phyloP scores from a whole-genome alignment of 257 asterid genomes.

The Mentha longifolia region DNA sequence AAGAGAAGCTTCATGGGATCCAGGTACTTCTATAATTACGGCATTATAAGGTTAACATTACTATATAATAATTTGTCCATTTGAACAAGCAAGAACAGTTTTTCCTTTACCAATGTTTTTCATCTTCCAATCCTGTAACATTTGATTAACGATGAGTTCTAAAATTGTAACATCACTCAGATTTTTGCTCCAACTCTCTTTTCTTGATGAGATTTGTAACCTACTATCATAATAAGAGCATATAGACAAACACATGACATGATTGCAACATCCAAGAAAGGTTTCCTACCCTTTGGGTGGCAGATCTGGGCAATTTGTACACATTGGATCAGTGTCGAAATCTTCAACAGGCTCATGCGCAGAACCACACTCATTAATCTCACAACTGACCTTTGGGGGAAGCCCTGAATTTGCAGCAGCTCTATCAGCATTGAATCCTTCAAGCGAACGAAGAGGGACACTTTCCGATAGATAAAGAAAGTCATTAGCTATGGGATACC shows the following conservation, averaged over 20 bases:
- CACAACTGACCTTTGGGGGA: conserved; percentile 37
- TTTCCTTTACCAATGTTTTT: too few species aligned
- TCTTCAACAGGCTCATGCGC: conserved; percentile 46
- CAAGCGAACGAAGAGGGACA: conserved; percentile 48
- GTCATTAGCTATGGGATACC: conserved; percentile 97
- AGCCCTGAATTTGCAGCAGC: conserved; percentile 51
- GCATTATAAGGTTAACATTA: too few species aligned
- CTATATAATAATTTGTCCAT: too few species aligned
- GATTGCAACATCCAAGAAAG: conserved; percentile 5
- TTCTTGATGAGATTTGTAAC: neutral
- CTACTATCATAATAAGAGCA: neutral
- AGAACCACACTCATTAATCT: conserved; percentile 39
- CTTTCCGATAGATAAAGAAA: conserved; percentile 65
- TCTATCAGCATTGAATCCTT: conserved; percentile 59
- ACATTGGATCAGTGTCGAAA: conserved; percentile 81
- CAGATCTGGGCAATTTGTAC: conserved; percentile 89
- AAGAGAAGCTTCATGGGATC: too few species aligned
- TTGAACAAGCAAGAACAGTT: too few species aligned
- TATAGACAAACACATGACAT: conserved; percentile 15
- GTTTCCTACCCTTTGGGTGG: conserved; percentile 86
- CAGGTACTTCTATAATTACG: too few species aligned
- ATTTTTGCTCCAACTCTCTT: neutral
- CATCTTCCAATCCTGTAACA: conserved; percentile 5
- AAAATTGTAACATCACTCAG: neutral
- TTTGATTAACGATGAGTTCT: neutral